Evolutionary conservation across 106 monocot species (phyloP).

Genomic region (Posidonia australis): DNA sequence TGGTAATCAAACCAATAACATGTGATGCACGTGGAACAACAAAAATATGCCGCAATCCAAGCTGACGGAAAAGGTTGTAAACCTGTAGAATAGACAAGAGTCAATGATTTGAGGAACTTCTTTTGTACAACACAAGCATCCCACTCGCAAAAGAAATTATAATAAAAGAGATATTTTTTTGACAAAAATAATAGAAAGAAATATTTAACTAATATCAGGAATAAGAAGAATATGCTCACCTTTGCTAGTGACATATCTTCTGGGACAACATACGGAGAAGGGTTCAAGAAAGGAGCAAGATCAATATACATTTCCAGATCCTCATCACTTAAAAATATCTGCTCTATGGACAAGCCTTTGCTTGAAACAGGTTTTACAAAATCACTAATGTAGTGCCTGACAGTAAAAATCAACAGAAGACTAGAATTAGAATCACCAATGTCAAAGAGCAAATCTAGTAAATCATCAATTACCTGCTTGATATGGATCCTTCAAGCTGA

Average conservation of each 20-base stretch:
- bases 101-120: background rate
- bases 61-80: conserved; percentile 90
- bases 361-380: conserved; percentile 28
- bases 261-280: conserved; percentile 89
- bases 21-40: conserved; percentile 86
- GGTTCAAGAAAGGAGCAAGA: conserved; percentile 95
- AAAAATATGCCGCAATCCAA: conserved; percentile 96
- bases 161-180: background rate
- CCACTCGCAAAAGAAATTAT: background rate
- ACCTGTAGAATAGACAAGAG: conserved; percentile 30
- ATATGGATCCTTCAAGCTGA: conserved; percentile 38
- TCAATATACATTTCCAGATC: conserved; percentile 84
- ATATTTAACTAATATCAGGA: background rate
- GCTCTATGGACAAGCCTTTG: conserved; percentile 39
- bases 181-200: background rate
- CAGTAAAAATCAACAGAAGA: background rate
- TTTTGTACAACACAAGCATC: background rate
- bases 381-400: conserved; percentile 24
- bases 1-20: conserved; percentile 87
- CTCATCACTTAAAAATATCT: conserved; percentile 63
- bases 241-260: conserved; percentile 98
- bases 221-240: conserved; percentile 24
- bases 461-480: conserved; percentile 43
- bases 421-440: conserved; percentile 29
- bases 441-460: conserved; percentile 5